These are phyloP conservation scores for Penicillium soppii DNA, from an alignment of 495 filamentous ascomycete species.

Conservation along the genomic window DNA sequence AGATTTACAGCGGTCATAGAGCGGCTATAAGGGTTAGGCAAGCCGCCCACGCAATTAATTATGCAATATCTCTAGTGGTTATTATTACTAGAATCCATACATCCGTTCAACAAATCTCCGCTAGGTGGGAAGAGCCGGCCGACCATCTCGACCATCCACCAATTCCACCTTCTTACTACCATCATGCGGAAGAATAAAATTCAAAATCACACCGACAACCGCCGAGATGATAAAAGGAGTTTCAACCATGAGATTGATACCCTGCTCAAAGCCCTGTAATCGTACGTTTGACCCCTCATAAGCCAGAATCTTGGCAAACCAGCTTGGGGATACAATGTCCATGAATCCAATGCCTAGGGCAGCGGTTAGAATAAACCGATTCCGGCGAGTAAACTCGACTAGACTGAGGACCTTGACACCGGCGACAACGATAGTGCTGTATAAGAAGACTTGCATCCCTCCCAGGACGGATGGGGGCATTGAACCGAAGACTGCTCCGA, in stretches of 20 bases:
- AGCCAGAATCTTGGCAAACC: slow-evolving; percentile 69
- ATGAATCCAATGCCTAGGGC: slow-evolving; percentile 69
- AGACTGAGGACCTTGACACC: slow-evolving; percentile 76
- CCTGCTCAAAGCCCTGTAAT: slow-evolving; percentile 73
- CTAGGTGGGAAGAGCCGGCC: slow-evolving; percentile 9
- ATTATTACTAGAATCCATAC: too few relatives aligned
- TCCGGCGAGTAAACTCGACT: slow-evolving; percentile 72
- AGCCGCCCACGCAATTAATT: too few relatives aligned
- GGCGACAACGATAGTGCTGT: slow-evolving; percentile 73
- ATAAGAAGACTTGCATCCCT: slow-evolving; percentile 88
- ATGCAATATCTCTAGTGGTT: too few relatives aligned
- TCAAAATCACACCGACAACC: slow-evolving; percentile 64
- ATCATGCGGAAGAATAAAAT: slow-evolving; percentile 52
- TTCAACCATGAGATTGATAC: slow-evolving; percentile 72
- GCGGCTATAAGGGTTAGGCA: too few relatives aligned
- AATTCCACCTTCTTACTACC: slow-evolving; percentile 7
- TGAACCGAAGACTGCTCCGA: slow-evolving; percentile 74
- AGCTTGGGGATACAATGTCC: slow-evolving; percentile 72
- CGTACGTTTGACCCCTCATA: slow-evolving; percentile 60
- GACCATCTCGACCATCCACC: not conserved
- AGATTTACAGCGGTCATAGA: too few relatives aligned
- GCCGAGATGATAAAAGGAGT: slow-evolving; percentile 63
- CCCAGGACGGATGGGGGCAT: slow-evolving; percentile 79
- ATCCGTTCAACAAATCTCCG: too few relatives aligned
- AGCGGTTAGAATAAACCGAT: slow-evolving; percentile 79